Percentiles rank a stretch among this genome's conserved stretches.
These are phyloP conservation scores for Trichophyton verrucosum DNA, from an alignment of 2,329 filamentous ascomycete species.

Conservation along the genomic window DNA sequence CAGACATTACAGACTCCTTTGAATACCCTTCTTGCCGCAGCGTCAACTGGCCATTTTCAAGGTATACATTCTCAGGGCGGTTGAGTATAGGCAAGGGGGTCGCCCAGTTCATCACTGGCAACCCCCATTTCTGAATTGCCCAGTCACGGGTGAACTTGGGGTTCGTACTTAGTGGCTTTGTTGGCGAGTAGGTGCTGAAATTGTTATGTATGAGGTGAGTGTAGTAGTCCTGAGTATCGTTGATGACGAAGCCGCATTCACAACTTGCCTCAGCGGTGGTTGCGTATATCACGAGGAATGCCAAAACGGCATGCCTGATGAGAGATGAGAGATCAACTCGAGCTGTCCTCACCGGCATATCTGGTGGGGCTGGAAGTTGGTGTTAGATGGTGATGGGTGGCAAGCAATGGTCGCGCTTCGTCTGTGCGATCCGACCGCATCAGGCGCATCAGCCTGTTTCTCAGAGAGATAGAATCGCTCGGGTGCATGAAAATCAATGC, in stretches of 20 bases:
- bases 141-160: conserved; percentile 17
- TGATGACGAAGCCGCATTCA: conserved; percentile 14
- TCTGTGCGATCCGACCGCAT: neutral
- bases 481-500: too few species aligned
- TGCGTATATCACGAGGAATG: neutral
- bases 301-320: neutral
- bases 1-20: conserved; percentile 11
- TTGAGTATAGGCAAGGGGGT: conserved; percentile 18
- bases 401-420: neutral
- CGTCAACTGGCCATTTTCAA: conserved; percentile 16
- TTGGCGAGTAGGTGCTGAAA: conserved; percentile 15
- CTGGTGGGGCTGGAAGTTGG: neutral
- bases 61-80: conserved; percentile 17
- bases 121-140: conserved; percentile 19
- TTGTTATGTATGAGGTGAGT: conserved; percentile 19
- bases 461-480: too few species aligned
- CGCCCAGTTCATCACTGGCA: conserved; percentile 15
- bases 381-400: neutral
- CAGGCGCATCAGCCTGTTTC: too few species aligned
- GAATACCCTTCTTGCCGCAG: conserved; percentile 18
- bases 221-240: conserved; percentile 16
- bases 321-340: neutral
- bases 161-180: conserved; percentile 13
- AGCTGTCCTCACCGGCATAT: neutral
- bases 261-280: conserved; percentile 9